Conservation (phyloP, 768 basidiomycete species). For the Coprinopsis cinerea region DNA sequence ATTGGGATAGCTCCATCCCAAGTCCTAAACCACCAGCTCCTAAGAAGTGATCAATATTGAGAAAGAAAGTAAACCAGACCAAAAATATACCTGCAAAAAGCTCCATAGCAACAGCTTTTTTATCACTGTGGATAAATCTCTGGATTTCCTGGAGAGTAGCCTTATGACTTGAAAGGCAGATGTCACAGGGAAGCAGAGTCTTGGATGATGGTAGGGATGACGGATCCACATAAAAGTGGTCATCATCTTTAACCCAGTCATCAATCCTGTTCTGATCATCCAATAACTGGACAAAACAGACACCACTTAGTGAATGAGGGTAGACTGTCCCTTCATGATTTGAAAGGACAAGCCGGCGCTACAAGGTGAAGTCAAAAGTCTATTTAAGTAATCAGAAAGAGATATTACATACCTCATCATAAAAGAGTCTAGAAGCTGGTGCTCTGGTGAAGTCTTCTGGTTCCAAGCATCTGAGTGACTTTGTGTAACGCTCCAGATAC, state of each 20-base stretch:
- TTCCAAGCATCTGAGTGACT: conserved; percentile 21
- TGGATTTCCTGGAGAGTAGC: conserved; percentile 22
- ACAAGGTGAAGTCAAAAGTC: not conserved
- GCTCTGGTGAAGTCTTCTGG: not conserved
- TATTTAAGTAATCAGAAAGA: not conserved
- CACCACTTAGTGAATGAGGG: conserved; percentile 43
- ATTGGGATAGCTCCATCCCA: conserved; percentile 56
- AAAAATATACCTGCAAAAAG: conserved; percentile 54
- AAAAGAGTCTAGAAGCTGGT: conserved; percentile 16
- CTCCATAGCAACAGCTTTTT: conserved; percentile 54
- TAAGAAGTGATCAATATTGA: conserved; percentile 17
- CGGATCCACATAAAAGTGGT: conserved; percentile 54
- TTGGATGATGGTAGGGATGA: conserved; percentile 12
- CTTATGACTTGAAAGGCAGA: conserved; percentile 31
- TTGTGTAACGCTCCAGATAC: conserved; percentile 42
- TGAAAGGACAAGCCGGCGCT: conserved; percentile 42
- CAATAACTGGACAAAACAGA: conserved; percentile 43
- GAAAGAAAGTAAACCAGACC: not conserved
- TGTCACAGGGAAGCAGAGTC: conserved; percentile 32
- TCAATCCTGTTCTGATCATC: conserved; percentile 29
- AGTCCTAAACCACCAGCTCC: conserved; percentile 73
- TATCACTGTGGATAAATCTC: conserved; percentile 28
- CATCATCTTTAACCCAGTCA: conserved; percentile 45
- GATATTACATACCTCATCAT: conserved; percentile 36
- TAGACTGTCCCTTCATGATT: conserved; percentile 21